These are phyloP conservation scores for Kingdonia uniflora DNA, from an alignment of 164 flowering plant species.

Conservation along the genomic window DNA sequence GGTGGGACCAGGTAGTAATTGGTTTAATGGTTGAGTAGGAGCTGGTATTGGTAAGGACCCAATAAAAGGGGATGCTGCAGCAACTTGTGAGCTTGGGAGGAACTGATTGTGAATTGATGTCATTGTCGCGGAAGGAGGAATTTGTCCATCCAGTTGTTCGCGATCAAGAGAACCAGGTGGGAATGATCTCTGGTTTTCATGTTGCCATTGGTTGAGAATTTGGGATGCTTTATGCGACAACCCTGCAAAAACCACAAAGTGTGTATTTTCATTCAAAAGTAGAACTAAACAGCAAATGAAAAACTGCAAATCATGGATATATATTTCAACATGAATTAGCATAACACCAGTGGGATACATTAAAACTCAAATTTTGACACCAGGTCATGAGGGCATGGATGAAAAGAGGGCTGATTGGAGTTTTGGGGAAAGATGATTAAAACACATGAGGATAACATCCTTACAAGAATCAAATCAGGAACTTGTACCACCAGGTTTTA, in stretches of 20 bases:
- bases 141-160: constrained; percentile 46
- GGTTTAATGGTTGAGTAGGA: constrained; percentile 39
- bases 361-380: too few relatives aligned
- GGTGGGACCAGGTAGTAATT: constrained; percentile 23
- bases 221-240: constrained; percentile 26
- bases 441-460: too few relatives aligned
- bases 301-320: too few relatives aligned
- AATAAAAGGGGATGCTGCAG: constrained; percentile 23
- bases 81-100: constrained; percentile 27
- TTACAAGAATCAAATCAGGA: too few relatives aligned
- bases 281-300: too few relatives aligned
- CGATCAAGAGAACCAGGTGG: constrained; percentile 27
- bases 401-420: too few relatives aligned
- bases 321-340: too few relatives aligned
- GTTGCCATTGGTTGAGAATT: constrained; percentile 47
- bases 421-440: too few relatives aligned
- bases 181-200: constrained; percentile 38
- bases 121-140: constrained; percentile 19
- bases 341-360: too few relatives aligned
- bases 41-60: constrained; percentile 43
- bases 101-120: constrained; percentile 32
- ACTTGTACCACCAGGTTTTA: too few relatives aligned
- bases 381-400: too few relatives aligned
- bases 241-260: constrained; percentile 26
- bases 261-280: too few relatives aligned